phyloP scores from a whole-genome alignment of 2,329 filamentous ascomycete species.

The Cercospora sp. region DNA sequence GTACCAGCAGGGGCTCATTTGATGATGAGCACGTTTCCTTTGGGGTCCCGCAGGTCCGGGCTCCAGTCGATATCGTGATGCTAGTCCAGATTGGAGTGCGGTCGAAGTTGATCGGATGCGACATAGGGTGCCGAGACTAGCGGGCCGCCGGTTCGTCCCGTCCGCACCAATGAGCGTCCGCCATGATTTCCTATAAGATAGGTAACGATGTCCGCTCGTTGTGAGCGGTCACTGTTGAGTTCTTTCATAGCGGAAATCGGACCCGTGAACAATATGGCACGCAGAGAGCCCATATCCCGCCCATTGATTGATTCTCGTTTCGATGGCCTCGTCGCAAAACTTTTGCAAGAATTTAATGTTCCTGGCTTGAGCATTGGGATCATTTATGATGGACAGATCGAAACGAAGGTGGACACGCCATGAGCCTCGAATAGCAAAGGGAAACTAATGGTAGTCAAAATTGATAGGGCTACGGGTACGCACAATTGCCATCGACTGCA shows the following conservation, averaged over 20 bases:
- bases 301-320: not conserved
- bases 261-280: not conserved
- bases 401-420: not conserved
- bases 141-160: not conserved
- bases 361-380: not conserved
- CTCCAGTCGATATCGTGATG: not conserved
- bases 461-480: slow-evolving; percentile 16
- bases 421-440: not conserved
- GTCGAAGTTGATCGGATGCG: too few relatives aligned
- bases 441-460: not conserved
- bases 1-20: not conserved
- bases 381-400: not conserved
- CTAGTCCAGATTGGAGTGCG: not conserved
- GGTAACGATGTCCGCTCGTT: not conserved
- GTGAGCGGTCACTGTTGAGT: not conserved
- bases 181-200: not conserved
- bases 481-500: slow-evolving; percentile 6
- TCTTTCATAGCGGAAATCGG: not conserved
- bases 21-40: not conserved
- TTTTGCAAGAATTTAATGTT: not conserved
- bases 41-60: not conserved
- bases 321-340: not conserved
- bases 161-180: not conserved
- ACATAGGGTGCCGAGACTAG: not conserved
- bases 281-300: not conserved